These are phyloP conservation scores for Monoraphidium neglectum DNA, from an alignment of 139 green algal species.

Conservation along the genomic window DNA sequence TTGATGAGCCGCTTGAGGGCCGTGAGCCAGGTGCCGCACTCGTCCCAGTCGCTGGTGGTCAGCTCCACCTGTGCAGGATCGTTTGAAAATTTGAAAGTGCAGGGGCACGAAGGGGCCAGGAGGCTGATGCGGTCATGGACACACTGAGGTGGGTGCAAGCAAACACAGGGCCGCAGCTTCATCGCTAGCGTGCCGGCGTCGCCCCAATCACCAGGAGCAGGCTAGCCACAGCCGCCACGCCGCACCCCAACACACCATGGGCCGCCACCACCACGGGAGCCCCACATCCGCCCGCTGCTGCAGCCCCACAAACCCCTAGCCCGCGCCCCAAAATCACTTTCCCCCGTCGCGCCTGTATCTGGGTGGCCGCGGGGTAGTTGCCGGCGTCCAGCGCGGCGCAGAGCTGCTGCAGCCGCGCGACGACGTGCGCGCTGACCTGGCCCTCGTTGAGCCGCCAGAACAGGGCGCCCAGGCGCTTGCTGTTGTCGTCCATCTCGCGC, in stretches of 20 bases:
- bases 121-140: not conserved
- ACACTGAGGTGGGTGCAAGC: too few species aligned
- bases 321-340: too few species aligned
- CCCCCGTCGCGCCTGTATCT: conserved; percentile 76
- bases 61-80: conserved; percentile 73
- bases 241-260: too few species aligned
- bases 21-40: conserved; percentile 90
- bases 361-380: conserved; percentile 78
- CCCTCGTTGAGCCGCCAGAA: conserved; percentile 89
- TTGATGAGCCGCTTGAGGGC: conserved; percentile 96
- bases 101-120: not conserved
- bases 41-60: conserved; percentile 95
- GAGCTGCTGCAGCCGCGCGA: conserved; percentile 80
- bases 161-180: too few species aligned
- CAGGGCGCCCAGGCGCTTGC: conserved; percentile 83
- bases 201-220: too few species aligned
- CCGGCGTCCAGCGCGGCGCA: conserved; percentile 74
- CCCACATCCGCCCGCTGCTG: too few species aligned
- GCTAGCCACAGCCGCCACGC: too few species aligned
- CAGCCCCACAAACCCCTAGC: too few species aligned
- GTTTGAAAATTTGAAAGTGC: too few species aligned
- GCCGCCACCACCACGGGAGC: too few species aligned
- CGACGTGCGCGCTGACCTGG: conserved; percentile 71
- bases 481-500: conserved; percentile 97
- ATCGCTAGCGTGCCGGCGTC: too few species aligned